phyloP scores from a whole-genome alignment of 2,329 filamentous ascomycete genomes.

The Botrytis pseudocinerea region DNA sequence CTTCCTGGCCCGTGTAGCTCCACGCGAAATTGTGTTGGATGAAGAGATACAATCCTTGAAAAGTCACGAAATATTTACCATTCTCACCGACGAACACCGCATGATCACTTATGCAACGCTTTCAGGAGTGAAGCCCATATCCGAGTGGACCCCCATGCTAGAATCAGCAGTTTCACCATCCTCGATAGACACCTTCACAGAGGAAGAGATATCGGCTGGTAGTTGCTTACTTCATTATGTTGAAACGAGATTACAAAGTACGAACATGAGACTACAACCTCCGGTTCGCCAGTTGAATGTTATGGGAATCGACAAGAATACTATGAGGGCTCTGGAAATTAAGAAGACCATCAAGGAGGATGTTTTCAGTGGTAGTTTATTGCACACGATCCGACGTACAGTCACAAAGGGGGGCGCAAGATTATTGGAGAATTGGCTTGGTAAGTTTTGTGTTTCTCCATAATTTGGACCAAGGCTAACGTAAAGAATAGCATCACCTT shows the following conservation, averaged over 20 bases:
- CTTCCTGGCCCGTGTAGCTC: conserved; percentile 77
- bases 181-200: conserved; percentile 58
- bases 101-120: conserved; percentile 70
- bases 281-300: conserved; percentile 76
- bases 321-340: conserved; percentile 84
- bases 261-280: conserved; percentile 78
- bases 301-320: conserved; percentile 92
- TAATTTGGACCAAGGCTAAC: conserved; percentile 17
- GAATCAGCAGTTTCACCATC: conserved; percentile 66
- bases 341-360: conserved; percentile 82
- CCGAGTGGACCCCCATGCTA: conserved; percentile 70
- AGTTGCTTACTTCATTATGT: conserved; percentile 84
- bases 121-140: conserved; percentile 44
- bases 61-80: conserved; percentile 61
- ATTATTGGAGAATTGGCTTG: conserved; percentile 80
- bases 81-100: conserved; percentile 74
- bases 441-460: conserved; percentile 45
- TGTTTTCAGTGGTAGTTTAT: conserved; percentile 74
- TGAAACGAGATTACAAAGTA: conserved; percentile 71
- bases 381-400: conserved; percentile 87
- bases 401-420: conserved; percentile 89
- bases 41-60: conserved; percentile 58
- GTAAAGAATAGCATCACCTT: conserved; percentile 64
- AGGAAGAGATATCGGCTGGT: conserved; percentile 72
- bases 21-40: conserved; percentile 81